phyloP scores from a whole-genome alignment of 1,284 basidiomycete genomes.

The Ganoderma boninense region DNA sequence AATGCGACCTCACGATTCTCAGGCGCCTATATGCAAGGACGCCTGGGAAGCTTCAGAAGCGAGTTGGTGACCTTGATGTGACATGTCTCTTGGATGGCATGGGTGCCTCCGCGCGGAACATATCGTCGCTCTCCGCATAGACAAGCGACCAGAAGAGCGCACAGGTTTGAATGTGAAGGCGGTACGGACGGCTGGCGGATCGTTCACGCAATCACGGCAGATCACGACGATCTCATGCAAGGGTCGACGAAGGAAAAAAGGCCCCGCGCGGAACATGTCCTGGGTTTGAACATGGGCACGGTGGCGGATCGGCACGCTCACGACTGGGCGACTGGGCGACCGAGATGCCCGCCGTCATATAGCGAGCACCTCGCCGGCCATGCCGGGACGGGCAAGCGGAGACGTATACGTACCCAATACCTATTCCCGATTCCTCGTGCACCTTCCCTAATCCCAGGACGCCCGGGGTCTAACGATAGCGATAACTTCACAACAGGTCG shows the following conservation, averaged over 20 bases:
- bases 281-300: too few species aligned
- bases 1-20: neutral
- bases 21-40: too few species aligned
- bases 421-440: neutral
- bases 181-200: too few species aligned
- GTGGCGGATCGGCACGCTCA: neutral
- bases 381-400: neutral
- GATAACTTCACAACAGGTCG: neutral
- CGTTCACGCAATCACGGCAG: too few species aligned
- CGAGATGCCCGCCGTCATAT: slow-evolving; percentile 1
- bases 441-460: neutral
- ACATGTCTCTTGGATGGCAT: too few species aligned
- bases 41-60: too few species aligned
- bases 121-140: too few species aligned
- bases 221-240: neutral
- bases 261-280: neutral
- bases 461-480: neutral
- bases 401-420: neutral
- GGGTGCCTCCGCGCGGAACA: too few species aligned
- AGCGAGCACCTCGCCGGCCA: neutral
- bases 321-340: too few species aligned
- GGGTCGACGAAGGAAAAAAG: neutral
- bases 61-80: too few species aligned
- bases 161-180: too few species aligned
- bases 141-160: too few species aligned